Conservation (phyloP, 768 basidiomycete genomes). For the Rhodosporidiobolus odoratus region DNA sequence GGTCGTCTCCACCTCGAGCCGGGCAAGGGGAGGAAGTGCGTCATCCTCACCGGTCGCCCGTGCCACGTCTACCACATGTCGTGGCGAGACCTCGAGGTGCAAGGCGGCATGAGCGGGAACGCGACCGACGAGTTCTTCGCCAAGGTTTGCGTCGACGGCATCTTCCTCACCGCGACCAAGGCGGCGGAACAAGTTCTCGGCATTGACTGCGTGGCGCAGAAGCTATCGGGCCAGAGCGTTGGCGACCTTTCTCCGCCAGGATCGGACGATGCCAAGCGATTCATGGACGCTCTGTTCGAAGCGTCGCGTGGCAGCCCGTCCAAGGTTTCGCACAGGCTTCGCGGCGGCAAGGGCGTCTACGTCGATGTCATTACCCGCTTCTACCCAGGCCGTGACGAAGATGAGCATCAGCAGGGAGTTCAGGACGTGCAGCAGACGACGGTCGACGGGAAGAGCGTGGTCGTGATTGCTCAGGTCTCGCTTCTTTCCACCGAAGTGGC, state of each 20-base stretch:
- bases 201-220: constrained; percentile 11
- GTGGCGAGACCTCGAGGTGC: constrained; percentile 58
- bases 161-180: constrained; percentile 48
- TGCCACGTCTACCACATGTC: constrained; percentile 49
- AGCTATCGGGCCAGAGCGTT: constrained; percentile 39
- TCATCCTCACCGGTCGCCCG: constrained; percentile 78
- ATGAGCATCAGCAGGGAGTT: constrained; percentile 10
- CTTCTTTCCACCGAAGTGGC: constrained; percentile 14
- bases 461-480: constrained; percentile 25
- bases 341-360: constrained; percentile 39
- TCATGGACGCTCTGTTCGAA: constrained; percentile 42
- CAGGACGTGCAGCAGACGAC: neutral
- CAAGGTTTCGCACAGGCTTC: constrained; percentile 45
- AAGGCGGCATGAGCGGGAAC: constrained; percentile 51
- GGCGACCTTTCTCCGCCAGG: constrained; percentile 43
- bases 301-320: constrained; percentile 40
- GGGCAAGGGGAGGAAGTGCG: constrained; percentile 88
- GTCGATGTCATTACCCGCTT: constrained; percentile 47
- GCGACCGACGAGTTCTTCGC: constrained; percentile 48
- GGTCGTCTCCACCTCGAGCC: constrained; percentile 81
- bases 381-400: constrained; percentile 28
- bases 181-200: constrained; percentile 48
- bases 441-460: constrained; percentile 16
- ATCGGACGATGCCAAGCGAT: constrained; percentile 32
- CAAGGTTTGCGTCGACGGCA: constrained; percentile 49